Evolutionary conservation across 75 land plant genomes (phyloP).

Genomic region (Isoetes taiwanensis): DNA sequence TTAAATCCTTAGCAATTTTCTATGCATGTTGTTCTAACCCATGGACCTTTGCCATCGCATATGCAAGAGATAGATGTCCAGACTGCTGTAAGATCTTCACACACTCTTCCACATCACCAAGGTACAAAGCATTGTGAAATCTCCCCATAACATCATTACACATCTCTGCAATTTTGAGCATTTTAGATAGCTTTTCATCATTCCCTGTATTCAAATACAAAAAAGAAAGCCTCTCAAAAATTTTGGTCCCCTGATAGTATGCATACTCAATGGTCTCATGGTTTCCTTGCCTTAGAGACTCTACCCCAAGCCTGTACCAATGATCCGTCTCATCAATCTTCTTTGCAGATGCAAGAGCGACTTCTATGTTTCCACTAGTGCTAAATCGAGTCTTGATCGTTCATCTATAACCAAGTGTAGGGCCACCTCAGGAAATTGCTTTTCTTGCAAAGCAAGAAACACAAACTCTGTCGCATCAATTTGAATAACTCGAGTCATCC

Average conservation of each 20-base stretch:
- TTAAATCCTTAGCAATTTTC: background rate
- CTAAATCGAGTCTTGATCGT: background rate
- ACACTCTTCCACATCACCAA: background rate
- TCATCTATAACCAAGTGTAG: slow-evolving; percentile 2
- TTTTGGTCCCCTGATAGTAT: slow-evolving; percentile 1
- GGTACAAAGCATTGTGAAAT: slow-evolving; percentile 4
- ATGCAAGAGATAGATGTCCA: background rate
- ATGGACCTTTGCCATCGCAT: slow-evolving; percentile 3
- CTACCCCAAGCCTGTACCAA: slow-evolving; percentile 3
- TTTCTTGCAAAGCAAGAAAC: background rate
- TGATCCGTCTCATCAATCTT: slow-evolving; percentile 3
- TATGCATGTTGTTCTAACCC: background rate
- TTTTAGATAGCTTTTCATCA: background rate
- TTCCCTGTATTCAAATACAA: background rate
- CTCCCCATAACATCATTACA: slow-evolving; percentile 1
- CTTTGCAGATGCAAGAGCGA: slow-evolving; percentile 1
- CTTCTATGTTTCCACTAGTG: background rate
- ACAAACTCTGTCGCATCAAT: background rate
- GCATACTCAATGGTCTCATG: slow-evolving; percentile 3
- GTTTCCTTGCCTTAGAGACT: background rate
- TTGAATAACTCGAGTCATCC: background rate
- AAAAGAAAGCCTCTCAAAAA: slow-evolving; percentile 2
- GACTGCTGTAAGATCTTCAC: background rate
- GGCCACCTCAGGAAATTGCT: background rate
- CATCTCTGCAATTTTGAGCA: slow-evolving; percentile 7